phyloP scores from a whole-genome alignment of 768 basidiomycete genomes.

The Leucosporidium yakuticum region DNA sequence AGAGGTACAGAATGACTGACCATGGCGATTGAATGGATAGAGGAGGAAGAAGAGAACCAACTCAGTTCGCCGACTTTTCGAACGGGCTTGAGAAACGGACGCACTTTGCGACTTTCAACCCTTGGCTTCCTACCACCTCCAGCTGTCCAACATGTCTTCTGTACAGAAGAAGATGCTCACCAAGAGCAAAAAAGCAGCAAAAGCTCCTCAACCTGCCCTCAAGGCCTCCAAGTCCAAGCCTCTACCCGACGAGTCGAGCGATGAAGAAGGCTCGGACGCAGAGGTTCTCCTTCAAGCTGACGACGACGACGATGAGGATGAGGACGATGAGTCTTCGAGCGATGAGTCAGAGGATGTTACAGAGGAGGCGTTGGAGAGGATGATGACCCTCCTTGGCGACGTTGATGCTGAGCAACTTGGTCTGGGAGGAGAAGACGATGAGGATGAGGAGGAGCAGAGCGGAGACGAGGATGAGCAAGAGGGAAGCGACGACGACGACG shows the following conservation, averaged over 20 bases:
- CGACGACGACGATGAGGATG: constrained; percentile 5
- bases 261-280: constrained; percentile 6
- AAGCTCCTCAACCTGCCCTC: background rate
- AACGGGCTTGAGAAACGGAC: constrained; percentile 4
- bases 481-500: constrained; percentile 19
- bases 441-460: constrained; percentile 31
- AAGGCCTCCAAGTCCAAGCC: background rate
- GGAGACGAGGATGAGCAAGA: constrained; percentile 21
- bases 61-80: background rate
- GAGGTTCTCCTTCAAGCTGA: constrained; percentile 11
- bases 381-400: constrained; percentile 25
- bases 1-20: too few relatives aligned
- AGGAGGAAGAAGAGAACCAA: background rate
- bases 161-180: background rate
- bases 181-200: background rate
- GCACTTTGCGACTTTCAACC: background rate
- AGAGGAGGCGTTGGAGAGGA: constrained; percentile 47
- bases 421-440: constrained; percentile 17
- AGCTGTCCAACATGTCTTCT: background rate
- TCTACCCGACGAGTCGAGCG: constrained; percentile 5
- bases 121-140: background rate
- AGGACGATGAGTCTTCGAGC: constrained; percentile 47
- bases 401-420: constrained; percentile 25
- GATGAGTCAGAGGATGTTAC: constrained; percentile 49
- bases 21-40: background rate